These are phyloP conservation scores for Ganoderma leucocontextum DNA, from an alignment of 1,284 basidiomycete species.

Conservation along the genomic window DNA sequence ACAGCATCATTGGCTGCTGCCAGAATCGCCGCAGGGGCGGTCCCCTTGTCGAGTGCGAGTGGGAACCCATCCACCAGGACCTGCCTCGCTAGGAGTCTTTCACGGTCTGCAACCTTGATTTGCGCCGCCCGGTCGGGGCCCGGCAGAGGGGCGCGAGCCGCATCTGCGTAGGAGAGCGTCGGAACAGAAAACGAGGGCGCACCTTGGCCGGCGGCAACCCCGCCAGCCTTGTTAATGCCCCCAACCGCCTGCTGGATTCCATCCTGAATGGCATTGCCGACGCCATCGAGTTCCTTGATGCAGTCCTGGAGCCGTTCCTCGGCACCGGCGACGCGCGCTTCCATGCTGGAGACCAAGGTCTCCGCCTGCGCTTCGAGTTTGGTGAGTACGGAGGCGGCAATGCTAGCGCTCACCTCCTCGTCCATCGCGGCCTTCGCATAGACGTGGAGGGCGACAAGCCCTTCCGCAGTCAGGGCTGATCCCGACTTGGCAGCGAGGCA, in stretches of 20 bases:
- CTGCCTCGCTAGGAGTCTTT: background rate
- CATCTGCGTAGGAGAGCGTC: background rate
- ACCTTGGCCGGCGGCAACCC: background rate
- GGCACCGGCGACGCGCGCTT: too few relatives aligned
- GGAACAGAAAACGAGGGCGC: background rate
- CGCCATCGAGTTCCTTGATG: background rate
- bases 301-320: too few relatives aligned
- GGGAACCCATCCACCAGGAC: background rate
- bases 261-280: fast-evolving
- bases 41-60: too few relatives aligned
- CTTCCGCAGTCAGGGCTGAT: background rate
- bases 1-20: background rate
- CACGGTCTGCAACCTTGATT: background rate
- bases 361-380: background rate
- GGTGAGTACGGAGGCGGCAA: background rate
- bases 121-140: background rate
- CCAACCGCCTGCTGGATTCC: background rate
- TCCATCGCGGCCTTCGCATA: background rate
- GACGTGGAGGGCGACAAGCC: background rate
- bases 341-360: too few relatives aligned
- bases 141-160: background rate
- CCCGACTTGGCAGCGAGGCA: background rate
- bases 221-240: background rate
- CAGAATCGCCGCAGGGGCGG: background rate
- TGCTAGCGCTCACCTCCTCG: background rate